Evolutionary conservation across 169 alveolate genomes (phyloP), one percentile per base, ranked within the genome.

Genomic region (Cyclospora cayetanensis): DNA sequence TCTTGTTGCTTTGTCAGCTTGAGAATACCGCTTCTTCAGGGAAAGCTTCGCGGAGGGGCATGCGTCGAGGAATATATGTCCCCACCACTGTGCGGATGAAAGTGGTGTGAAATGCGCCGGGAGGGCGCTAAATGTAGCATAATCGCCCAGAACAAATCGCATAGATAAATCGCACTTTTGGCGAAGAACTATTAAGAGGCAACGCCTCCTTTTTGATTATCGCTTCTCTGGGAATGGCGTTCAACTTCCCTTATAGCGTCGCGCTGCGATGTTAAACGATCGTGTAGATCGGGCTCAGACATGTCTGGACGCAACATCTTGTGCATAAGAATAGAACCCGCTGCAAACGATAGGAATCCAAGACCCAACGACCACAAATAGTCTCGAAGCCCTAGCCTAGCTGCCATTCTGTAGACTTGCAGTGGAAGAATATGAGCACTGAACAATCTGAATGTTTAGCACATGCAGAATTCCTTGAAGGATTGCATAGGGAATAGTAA

Each of bases 241-340:
- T 89, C 89, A 0, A 89, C 93, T 27, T 80, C 93, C 89, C 43
- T 50, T 27, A 89, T 55, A n/a, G 93, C 93, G 50, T 80, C 93
- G 20, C 93, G 79, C 31, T 76, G 88, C 42, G 90, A 63, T 9
- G 53, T 89, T 41, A 76, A 65, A 1, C 55, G 89, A 41, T 65
- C 82, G 43, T 72, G 50, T 31, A 89, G 89, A 70, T 89, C 82
- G 2, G 93, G 93, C 39, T 89, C 93, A 4, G 84, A 50, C 90
- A 89, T 20, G 39, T 89, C 93, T 89, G 93, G 93, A 34, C 82
- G 60, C 37, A 89, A 82, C 65, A 89, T 27, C 27, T 63, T 60
- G 53, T 89, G 93, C 68, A 89, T 41, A 27, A 89, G 55, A 52
- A 80, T 12, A 1, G 93, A 74, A 11, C 93, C 93, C 22, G 89